phyloP scores from a whole-genome alignment of 176 grass and related monocot species.

The Rhynchospora pubera region DNA sequence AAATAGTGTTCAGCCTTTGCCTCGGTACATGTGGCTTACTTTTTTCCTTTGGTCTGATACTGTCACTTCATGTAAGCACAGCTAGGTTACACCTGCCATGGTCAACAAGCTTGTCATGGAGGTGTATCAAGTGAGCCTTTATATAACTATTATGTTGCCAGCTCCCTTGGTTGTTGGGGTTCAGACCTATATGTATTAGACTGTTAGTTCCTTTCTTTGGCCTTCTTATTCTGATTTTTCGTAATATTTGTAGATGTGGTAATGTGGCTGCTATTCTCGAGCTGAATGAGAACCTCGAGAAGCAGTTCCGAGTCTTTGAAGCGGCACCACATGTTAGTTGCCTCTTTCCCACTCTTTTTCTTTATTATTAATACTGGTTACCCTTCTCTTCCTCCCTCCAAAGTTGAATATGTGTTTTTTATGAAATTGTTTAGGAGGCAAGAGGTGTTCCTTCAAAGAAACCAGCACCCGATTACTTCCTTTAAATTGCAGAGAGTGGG shows the following conservation, averaged over 20 bases:
- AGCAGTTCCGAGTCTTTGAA: constrained; percentile 92
- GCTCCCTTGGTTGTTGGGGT: not conserved
- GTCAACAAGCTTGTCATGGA: not conserved
- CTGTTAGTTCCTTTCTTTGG: not conserved
- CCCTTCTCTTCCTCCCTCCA: not conserved
- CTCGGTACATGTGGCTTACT: not conserved
- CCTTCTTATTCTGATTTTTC: not conserved
- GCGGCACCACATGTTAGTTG: constrained; percentile 86
- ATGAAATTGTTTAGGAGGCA: constrained; percentile 47
- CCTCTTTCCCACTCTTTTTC: not conserved
- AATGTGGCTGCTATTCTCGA: constrained; percentile 99
- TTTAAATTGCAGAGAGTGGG: constrained; percentile 28
- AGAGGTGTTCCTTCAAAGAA: constrained; percentile 95
- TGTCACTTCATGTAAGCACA: not conserved
- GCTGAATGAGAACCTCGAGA: constrained; percentile 88
- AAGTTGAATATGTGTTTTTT: constrained; percentile 17
- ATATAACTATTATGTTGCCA: not conserved
- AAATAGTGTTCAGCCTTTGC: not conserved
- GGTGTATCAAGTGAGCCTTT: not conserved
- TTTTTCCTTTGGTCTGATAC: not conserved
- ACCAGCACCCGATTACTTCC: constrained; percentile 92
- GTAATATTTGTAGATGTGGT: constrained; percentile 55
- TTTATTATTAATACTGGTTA: not conserved
- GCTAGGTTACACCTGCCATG: not conserved
- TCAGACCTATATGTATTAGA: not conserved